phyloP scores from a whole-genome alignment of 2,329 filamentous ascomycete genomes.

The Basipetospora chlamydospora region DNA sequence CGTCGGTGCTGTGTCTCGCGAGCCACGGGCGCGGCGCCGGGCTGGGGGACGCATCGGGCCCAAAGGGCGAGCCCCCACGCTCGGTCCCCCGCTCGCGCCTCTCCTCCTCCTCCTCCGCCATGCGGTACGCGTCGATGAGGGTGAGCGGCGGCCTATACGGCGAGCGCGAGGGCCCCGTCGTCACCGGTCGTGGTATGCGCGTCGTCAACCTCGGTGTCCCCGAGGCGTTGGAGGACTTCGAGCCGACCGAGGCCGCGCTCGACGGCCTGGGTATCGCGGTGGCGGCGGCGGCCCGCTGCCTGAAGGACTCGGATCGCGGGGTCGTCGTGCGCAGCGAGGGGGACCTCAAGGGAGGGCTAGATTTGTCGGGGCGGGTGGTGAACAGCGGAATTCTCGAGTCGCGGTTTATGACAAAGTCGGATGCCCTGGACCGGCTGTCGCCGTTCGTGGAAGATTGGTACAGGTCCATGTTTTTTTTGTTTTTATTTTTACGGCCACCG shows the following conservation, averaged over 20 bases:
- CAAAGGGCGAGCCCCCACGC: slow-evolving; percentile 6
- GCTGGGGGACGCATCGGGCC: slow-evolving; percentile 31
- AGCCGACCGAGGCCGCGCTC: neutral
- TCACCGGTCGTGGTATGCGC: slow-evolving; percentile 18
- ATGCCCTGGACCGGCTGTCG: neutral
- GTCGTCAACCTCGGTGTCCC: slow-evolving; percentile 15
- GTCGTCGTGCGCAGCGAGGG: too few species aligned
- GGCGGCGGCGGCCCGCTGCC: neutral
- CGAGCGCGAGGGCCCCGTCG: slow-evolving; percentile 8
- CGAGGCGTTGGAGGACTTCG: neutral
- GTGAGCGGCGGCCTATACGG: slow-evolving; percentile 17
- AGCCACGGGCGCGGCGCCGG: slow-evolving; percentile 33
- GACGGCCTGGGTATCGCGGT: neutral
- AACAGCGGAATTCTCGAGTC: slow-evolving; percentile 7
- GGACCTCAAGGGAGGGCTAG: neutral
- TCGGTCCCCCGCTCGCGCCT: slow-evolving; percentile 4
- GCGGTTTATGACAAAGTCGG: slow-evolving; percentile 13
- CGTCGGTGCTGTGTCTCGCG: slow-evolving; percentile 16
- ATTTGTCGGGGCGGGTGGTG: neutral
- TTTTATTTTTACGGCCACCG: too few species aligned
- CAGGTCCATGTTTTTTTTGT: too few species aligned
- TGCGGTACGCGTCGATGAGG: slow-evolving; percentile 26
- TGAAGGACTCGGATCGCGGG: too few species aligned
- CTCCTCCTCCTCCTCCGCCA: slow-evolving; percentile 17
- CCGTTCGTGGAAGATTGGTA: too few species aligned